phyloP scores from a whole-genome alignment of 108 stramenopile genomes.

The Aureococcus anophagefferens region DNA sequence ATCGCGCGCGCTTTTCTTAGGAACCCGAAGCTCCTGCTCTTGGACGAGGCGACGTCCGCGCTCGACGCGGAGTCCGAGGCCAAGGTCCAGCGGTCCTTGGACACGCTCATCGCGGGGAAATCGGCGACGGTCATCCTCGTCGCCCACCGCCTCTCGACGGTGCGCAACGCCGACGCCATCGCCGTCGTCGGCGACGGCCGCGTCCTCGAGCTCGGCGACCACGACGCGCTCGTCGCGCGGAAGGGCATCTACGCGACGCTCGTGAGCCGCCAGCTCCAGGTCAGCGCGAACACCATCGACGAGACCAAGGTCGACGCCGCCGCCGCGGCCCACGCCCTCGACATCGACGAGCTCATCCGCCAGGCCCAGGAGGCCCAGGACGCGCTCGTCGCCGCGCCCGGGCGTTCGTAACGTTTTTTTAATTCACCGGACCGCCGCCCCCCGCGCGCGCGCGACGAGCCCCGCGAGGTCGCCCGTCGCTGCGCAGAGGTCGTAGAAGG shows the following conservation, averaged over 20 bases:
- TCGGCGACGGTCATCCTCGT: slow-evolving; percentile 53
- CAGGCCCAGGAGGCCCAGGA: too few relatives aligned
- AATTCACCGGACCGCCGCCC: too few relatives aligned
- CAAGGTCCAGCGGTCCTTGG: slow-evolving; percentile 68
- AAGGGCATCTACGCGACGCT: slow-evolving; percentile 30
- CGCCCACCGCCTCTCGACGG: slow-evolving; percentile 82
- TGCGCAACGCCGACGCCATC: slow-evolving; percentile 67
- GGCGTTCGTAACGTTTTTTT: too few relatives aligned
- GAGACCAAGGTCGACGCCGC: too few relatives aligned
- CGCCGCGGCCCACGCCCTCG: too few relatives aligned
- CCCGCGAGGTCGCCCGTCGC: too few relatives aligned
- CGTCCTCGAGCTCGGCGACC: slow-evolving; percentile 62
- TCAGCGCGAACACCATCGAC: too few relatives aligned
- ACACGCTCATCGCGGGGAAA: slow-evolving; percentile 48
- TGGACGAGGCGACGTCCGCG: slow-evolving; percentile 30
- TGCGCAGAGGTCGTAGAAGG: too few relatives aligned
- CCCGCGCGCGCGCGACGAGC: too few relatives aligned
- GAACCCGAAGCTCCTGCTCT: slow-evolving; percentile 12
- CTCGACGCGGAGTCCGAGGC: slow-evolving; percentile 54
- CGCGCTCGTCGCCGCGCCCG: too few relatives aligned
- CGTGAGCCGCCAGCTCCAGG: slow-evolving; percentile 6
- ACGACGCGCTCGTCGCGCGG: slow-evolving; percentile 52
- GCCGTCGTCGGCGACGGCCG: slow-evolving; percentile 63
- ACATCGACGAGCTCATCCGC: too few relatives aligned
- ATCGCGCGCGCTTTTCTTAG: slow-evolving; percentile 42